phyloP scores from a whole-genome alignment of 176 grass and related monocot genomes.

The Musa acuminata region DNA sequence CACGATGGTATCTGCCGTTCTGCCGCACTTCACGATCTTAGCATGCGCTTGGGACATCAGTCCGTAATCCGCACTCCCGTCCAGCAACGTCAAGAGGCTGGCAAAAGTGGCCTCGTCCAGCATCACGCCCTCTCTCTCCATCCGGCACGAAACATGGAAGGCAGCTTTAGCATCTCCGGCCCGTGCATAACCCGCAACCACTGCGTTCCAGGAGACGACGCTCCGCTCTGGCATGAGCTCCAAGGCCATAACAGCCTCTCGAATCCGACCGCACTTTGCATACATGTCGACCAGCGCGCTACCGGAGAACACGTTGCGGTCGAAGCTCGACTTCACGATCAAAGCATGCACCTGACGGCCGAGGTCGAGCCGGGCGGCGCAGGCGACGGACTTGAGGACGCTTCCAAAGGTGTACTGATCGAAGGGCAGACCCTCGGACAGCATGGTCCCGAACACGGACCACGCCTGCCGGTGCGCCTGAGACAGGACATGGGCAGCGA shows the following conservation, averaged over 20 bases:
- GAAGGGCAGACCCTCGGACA: constrained; percentile 18
- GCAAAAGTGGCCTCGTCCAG: constrained; percentile 52
- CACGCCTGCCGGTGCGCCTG: constrained; percentile 22
- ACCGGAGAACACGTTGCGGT: constrained; percentile 19
- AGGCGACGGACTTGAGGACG: constrained; percentile 30
- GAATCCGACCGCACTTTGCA: constrained; percentile 23
- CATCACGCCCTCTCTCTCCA: constrained; percentile 36
- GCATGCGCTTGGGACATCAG: constrained; percentile 40
- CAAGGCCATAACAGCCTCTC: constrained; percentile 29
- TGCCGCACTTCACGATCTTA: constrained; percentile 42
- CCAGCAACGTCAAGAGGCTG: constrained; percentile 14
- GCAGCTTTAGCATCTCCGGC: background rate
- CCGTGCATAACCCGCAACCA: constrained; percentile 27
- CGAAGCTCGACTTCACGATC: constrained; percentile 26
- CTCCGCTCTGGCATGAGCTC: constrained; percentile 43
- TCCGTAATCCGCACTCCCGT: background rate
- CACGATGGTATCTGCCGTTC: constrained; percentile 18
- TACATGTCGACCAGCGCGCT: constrained; percentile 45
- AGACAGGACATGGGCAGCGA: constrained; percentile 32
- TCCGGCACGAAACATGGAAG: constrained; percentile 16
- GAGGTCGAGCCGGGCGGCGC: background rate
- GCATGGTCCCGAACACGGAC: constrained; percentile 26
- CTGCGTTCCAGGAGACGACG: constrained; percentile 43
- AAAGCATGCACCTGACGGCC: constrained; percentile 39
- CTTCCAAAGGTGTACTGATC: constrained; percentile 42